Evolutionary conservation across 2,329 filamentous ascomycete species (phyloP), one percentile per base, ranked within the genome.

Genomic region (Rutstroemia sp.): DNA sequence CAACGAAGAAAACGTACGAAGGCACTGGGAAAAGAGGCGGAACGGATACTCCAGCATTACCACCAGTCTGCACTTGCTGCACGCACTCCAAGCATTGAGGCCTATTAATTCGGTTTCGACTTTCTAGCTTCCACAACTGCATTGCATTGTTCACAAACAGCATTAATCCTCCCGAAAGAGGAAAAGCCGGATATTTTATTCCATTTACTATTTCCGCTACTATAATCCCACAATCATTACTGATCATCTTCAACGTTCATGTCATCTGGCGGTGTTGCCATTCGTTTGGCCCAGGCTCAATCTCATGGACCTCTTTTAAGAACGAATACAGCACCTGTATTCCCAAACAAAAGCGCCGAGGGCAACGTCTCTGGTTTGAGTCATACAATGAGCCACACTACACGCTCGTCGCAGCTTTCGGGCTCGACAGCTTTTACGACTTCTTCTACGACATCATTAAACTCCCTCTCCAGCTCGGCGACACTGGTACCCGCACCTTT

Each of bases 401-500:
- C 78, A 61, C 76, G 82, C 68, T 76, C 76, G 59, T 86, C 82
- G 71, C 81, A 84, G 73, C 74, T 85, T 60, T 83, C 83, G 56
- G 81, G 81, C 71, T 78, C 81, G 59, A 83, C 81, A 34, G 76
- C 76, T 51, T 78, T 76, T 67, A 74, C 76, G 10, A 67, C 68
- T 12, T 65, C 67, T 38, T 69, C 67, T 3, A 60, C 66, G 49
- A 67, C 66, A 12, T 69, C 69, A 17, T 58, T 70, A n/a, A 66
- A 67, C 25, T 65, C 66, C 25, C 65, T 67, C 62, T 63, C 59
- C 30, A 68, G 64, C 52, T 67, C 64, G 30, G 58, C 62, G 48
- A 70, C 70, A n/a, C 57, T 71, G 51, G 65, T 69, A 50, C 57
- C 70, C 48, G 72, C 73, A 16, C 71, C 72, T 52, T 57, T 53